Evolutionary conservation across 2,329 filamentous ascomycete species (phyloP).

Genomic region (Epichloe bromicola): DNA sequence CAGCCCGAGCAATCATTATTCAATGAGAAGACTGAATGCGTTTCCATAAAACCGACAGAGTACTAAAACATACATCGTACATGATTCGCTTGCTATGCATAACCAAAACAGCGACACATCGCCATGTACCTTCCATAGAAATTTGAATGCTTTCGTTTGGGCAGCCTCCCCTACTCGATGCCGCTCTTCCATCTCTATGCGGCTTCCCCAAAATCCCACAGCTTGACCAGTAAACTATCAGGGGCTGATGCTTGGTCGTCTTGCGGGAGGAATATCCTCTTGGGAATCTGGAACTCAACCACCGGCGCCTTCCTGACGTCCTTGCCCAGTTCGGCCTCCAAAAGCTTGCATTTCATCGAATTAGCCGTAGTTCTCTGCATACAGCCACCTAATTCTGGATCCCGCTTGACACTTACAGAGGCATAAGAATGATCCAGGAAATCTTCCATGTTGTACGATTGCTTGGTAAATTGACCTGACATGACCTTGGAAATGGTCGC

Average conservation of each 20-base stretch:
- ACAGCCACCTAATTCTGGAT: not conserved
- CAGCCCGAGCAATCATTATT: too few species aligned
- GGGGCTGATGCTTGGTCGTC: slow-evolving; percentile 32
- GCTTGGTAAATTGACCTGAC: slow-evolving; percentile 93
- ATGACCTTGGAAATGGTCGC: slow-evolving; percentile 89
- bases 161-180: not conserved
- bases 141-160: not conserved
- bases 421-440: slow-evolving; percentile 91
- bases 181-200: not conserved
- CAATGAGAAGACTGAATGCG: too few species aligned
- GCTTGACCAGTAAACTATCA: slow-evolving; percentile 43
- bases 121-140: not conserved
- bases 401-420: slow-evolving; percentile 42
- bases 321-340: slow-evolving; percentile 74
- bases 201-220: slow-evolving; percentile 43
- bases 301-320: slow-evolving; percentile 76
- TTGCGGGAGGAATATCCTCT: slow-evolving; percentile 55
- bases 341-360: slow-evolving; percentile 37
- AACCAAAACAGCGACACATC: not conserved
- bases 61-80: not conserved
- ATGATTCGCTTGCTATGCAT: slow-evolving; percentile 4
- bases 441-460: slow-evolving; percentile 88
- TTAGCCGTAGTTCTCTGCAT: not conserved
- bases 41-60: too few species aligned
- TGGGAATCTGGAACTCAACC: slow-evolving; percentile 89